phyloP scores from a whole-genome alignment of 768 basidiomycete genomes.

The Daedaleopsis nitida region DNA sequence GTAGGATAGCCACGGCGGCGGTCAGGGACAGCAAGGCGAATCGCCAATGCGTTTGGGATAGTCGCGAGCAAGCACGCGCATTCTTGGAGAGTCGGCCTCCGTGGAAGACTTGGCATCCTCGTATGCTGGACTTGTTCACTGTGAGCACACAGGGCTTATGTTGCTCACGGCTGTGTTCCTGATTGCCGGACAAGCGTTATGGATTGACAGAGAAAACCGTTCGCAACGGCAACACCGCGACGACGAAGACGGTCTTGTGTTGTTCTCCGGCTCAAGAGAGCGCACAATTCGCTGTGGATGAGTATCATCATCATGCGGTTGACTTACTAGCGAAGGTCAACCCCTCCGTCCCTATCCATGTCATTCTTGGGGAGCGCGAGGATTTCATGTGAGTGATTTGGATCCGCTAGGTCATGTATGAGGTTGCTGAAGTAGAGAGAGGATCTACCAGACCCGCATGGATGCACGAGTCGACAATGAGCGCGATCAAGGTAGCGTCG shows the following conservation, averaged over 20 bases:
- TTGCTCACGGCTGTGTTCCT: too few species aligned
- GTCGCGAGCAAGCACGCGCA: constrained; percentile 40
- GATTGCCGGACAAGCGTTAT: too few species aligned
- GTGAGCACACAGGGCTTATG: background rate
- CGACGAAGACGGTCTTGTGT: background rate
- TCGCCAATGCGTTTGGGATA: constrained; percentile 45
- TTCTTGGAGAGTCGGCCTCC: constrained; percentile 48
- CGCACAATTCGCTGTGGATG: background rate
- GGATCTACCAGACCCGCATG: background rate
- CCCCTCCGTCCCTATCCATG: background rate
- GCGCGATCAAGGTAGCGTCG: background rate
- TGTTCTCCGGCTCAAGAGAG: constrained; percentile 2
- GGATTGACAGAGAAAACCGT: too few species aligned
- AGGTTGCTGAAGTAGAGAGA: background rate
- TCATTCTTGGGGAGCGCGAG: background rate
- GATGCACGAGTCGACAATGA: background rate
- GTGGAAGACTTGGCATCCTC: constrained; percentile 49
- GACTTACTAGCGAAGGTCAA: background rate
- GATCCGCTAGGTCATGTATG: background rate
- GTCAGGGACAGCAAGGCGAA: constrained; percentile 37
- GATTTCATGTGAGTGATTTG: background rate
- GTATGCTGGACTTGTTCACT: constrained; percentile 39
- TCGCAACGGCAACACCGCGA: too few species aligned
- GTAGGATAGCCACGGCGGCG: constrained; percentile 40
- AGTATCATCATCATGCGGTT: background rate